Evolutionary conservation across 108 stramenopile species (phyloP), one percentile per base, ranked within the genome.

Genomic region (Bacterosira constricta): DNA sequence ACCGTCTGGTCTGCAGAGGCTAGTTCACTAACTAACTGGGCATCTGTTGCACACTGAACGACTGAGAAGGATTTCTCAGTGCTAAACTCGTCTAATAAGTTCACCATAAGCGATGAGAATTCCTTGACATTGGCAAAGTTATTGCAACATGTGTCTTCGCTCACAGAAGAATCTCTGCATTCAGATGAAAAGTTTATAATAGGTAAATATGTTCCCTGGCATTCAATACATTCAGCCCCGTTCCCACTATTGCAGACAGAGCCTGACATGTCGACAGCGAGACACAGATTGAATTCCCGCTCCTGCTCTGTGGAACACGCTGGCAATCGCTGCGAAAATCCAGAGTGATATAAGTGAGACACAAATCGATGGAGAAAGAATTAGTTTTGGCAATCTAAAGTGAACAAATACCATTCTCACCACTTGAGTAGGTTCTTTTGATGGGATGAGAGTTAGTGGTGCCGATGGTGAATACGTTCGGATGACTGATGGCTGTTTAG

Each of bases 81-180:
- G 1, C 55, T 37, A 35, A 68, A 55, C 10, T 63, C 21, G 4
- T 42, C 66, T 17, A 76, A 55, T 5, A 51, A 8, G 0, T 18
- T 31, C 27, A 76, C 51, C 52, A 76, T 55, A 3, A 39, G n/a
- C 12, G 66, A 60, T 1, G 66, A 50, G 41, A 76, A 76, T 29
- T 76, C 66, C 11, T 45, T 53, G n/a, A 76, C 38, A 31, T 67
- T 56, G 36, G 18, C 34, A 29, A 66, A 76, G 26, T 76, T 68
- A 18, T 32, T 7, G n/a, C 75, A 76, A 35, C 75, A 76, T 9
- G 58, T 61, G 6, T 51, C 27, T 46, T 37, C 18, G 20, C 46
- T 38, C 15, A 76, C 42, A 1, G 29, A 41, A 47, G 26, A 31
- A n/a, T 51, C 45, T 15, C 45, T 51, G 34, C 29, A 49, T 49